These are phyloP conservation scores for Coemansia sp. DNA, from an alignment of 192 early-diverging fungal species.

Conservation along the genomic window DNA sequence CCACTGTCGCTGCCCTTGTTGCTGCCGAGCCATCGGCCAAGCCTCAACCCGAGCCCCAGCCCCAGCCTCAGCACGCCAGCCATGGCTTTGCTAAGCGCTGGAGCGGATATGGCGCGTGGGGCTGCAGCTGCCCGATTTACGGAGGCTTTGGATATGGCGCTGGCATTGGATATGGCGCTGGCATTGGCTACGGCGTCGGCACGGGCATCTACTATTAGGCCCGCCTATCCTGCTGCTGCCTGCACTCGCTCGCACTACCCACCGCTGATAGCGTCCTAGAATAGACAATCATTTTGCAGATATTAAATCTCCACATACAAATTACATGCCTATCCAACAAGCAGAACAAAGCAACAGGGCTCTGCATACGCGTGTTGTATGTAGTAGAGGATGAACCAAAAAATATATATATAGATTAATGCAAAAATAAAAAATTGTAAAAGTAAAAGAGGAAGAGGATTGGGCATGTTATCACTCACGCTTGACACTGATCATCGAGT, in stretches of 20 bases:
- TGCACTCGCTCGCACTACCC: background rate
- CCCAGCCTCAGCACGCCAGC: background rate
- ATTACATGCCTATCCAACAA: too few relatives aligned
- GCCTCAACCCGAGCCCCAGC: background rate
- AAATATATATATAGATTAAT: constrained; percentile 4
- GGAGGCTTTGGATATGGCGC: background rate
- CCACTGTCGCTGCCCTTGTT: background rate
- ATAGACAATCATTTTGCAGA: background rate
- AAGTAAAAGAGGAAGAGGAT: background rate
- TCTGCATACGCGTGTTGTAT: too few relatives aligned
- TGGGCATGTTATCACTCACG: background rate
- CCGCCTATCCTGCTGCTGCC: background rate
- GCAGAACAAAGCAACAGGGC: too few relatives aligned
- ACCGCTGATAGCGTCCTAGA: background rate
- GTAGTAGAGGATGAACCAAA: background rate
- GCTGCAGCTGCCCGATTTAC: background rate
- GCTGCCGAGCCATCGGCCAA: background rate
- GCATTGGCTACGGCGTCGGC: background rate
- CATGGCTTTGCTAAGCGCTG: constrained; percentile 1
- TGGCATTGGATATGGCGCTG: background rate
- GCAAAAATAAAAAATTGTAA: constrained; percentile 4
- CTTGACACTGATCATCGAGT: background rate
- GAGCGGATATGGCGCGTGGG: background rate
- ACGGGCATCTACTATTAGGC: background rate
- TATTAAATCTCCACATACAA: too few relatives aligned